Evolutionary conservation across 352 stramenopile genomes (phyloP), one percentile per base, ranked within the genome.

Genomic region (Globisporangium camurandrum): DNA sequence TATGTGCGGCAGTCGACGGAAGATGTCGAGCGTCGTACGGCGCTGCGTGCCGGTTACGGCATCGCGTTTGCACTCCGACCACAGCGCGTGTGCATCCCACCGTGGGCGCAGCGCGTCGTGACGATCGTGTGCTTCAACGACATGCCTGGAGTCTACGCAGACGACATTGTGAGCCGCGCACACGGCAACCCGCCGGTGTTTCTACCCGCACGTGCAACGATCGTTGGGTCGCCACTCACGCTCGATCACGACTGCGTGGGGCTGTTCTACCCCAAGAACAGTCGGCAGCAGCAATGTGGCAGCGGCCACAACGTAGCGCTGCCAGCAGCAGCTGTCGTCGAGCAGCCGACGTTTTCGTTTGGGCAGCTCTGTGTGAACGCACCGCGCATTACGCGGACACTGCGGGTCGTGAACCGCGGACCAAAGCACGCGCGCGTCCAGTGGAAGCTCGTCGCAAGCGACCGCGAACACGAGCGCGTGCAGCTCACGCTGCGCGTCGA

Each of bases 91-190:
- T 46, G 57, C 2, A 74, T 91, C 37, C 47, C 66, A 1, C 65
- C 77, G 11, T 91, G 82, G 82, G 64, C 80, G 33, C 75, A 84
- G 22, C 51, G 59, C 0, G 51, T 85, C 10, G 62, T 87, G 10
- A 46, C 51, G 12, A 48, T 88, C 23, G 75, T 68, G 28, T 88
- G 79, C 44, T 75, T 87, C 59, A 89, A 83, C 66, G 88, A 91
- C 64, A 81, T 89, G 62, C 70, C 82, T 3, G 82, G 82, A 5
- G 50, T 41, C 9, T 93, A 84, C 59, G 48, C 65, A 2, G 78
- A 90, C 54, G 74, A 76, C 27, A 67, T 93, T 12, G 66, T 86
- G 30, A 77, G 71, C 30, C 76, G 75, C 10, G 62, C 78, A 0
- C 47, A 51, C 2, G 75, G 69, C 4, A 45, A 69, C 7, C 73